phyloP scores from a whole-genome alignment of 1,284 basidiomycete genomes.

The Irpex sp. region DNA sequence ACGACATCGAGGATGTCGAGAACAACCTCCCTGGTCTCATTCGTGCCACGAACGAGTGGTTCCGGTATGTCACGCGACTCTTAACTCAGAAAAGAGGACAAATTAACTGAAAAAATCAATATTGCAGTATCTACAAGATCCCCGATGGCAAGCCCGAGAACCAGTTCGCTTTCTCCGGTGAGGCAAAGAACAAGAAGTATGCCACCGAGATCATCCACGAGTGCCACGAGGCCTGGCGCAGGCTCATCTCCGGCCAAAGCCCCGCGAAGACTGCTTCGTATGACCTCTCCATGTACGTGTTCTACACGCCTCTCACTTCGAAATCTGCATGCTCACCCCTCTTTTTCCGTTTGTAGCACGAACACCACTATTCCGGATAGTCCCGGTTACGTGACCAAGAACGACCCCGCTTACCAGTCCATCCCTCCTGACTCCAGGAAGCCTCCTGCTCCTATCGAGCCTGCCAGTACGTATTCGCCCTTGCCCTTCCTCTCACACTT shows the following conservation, averaged over 20 bases:
- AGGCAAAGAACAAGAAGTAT: slow-evolving; percentile 99
- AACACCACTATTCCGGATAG: slow-evolving; percentile 72
- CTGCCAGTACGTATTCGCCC: slow-evolving; percentile 59
- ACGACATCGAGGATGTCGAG: slow-evolving; percentile 99
- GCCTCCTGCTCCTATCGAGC: slow-evolving; percentile 82
- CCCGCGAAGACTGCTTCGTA: slow-evolving; percentile 66
- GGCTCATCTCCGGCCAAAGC: slow-evolving; percentile 79
- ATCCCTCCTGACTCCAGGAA: slow-evolving; percentile 79
- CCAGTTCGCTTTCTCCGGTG: slow-evolving; percentile 98
- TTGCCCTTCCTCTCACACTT: slow-evolving; percentile 19
- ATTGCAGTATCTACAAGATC: slow-evolving; percentile 89
- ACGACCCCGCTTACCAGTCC: slow-evolving; percentile 59
- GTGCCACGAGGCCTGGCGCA: slow-evolving; percentile 98
- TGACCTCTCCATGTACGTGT: slow-evolving; percentile 76
- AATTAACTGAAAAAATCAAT: not conserved
- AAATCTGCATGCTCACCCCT: slow-evolving; percentile 9
- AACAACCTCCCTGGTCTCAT: slow-evolving; percentile 95
- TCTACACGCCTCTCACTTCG: slow-evolving; percentile 9
- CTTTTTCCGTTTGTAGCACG: slow-evolving; percentile 41
- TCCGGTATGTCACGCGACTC: slow-evolving; percentile 51
- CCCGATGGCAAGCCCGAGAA: slow-evolving; percentile 99
- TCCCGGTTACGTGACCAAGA: slow-evolving; percentile 59
- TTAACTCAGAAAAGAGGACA: not conserved
- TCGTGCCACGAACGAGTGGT: slow-evolving; percentile 96
- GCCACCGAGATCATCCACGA: slow-evolving; percentile 98